A percentile compares a stretch with the other conserved stretches of the same genome.
Conservation (phyloP, 1,284 basidiomycete genomes). For the Melampsora occidentalis region DNA sequence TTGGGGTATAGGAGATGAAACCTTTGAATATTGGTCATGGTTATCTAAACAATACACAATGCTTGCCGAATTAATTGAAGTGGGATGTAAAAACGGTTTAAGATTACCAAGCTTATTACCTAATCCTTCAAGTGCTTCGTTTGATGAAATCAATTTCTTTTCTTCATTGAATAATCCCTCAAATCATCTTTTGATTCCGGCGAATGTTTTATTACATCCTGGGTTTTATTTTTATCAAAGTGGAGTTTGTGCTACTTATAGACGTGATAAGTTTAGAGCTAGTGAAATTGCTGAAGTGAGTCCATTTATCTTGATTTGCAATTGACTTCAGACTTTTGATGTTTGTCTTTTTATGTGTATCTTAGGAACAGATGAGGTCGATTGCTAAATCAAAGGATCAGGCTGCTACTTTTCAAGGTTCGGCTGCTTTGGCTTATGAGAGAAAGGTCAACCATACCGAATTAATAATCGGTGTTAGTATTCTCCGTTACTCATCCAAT, state of each 20-base stretch:
- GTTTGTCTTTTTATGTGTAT: neutral
- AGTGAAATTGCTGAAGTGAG: constrained; percentile 64
- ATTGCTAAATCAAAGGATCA: constrained; percentile 50
- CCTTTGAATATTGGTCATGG: constrained; percentile 97
- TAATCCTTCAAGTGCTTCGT: constrained; percentile 55
- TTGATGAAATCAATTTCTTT: constrained; percentile 51
- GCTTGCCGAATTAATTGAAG: constrained; percentile 80
- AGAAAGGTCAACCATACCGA: constrained; percentile 81
- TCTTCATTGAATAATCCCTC: constrained; percentile 44
- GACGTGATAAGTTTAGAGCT: constrained; percentile 66
- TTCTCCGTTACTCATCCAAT: neutral
- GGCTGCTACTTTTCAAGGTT: constrained; percentile 48
- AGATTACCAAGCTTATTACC: constrained; percentile 64
- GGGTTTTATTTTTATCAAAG: constrained; percentile 88
- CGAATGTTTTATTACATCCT: constrained; percentile 71
- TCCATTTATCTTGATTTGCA: constrained; percentile 33
- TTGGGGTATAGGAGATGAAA: constrained; percentile 96
- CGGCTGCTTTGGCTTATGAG: constrained; percentile 69
- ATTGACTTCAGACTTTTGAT: constrained; percentile 29
- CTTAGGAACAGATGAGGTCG: constrained; percentile 21
- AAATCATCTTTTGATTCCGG: constrained; percentile 17
- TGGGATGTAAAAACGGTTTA: constrained; percentile 65
- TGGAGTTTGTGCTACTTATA: constrained; percentile 72
- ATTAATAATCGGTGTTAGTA: constrained; percentile 71
- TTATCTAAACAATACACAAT: constrained; percentile 85